Evolutionary conservation across 202 grass and related monocot species (phyloP).

Genomic region (Hordeum pubiflorum): DNA sequence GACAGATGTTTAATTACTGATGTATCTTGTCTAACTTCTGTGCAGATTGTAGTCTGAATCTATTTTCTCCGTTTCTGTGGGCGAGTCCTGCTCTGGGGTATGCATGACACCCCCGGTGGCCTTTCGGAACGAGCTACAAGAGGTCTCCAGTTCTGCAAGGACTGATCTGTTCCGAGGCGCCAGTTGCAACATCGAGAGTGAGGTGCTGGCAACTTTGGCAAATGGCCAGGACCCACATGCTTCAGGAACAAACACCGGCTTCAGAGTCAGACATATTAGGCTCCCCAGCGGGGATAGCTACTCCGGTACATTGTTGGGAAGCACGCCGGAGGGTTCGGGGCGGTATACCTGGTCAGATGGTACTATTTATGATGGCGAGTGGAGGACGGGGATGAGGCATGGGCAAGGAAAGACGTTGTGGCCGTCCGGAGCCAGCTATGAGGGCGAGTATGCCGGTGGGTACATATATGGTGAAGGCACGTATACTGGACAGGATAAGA

Average conservation of each 20-base stretch:
- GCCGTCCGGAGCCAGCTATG: constrained; percentile 54
- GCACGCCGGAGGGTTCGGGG: constrained; percentile 76
- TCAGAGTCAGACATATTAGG: constrained; percentile 56
- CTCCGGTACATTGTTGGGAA: constrained; percentile 66
- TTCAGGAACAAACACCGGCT: constrained; percentile 36
- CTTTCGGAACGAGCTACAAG: constrained; percentile 44
- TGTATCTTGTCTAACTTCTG: constrained; percentile 3
- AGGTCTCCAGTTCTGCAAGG: constrained; percentile 42
- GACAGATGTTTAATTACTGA: neutral
- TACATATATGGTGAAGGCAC: constrained; percentile 84
- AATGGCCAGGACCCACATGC: constrained; percentile 50
- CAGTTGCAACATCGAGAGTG: constrained; percentile 52
- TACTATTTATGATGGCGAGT: constrained; percentile 76
- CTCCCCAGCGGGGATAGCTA: constrained; percentile 68
- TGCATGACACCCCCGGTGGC: constrained; percentile 92
- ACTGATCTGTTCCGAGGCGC: constrained; percentile 34
- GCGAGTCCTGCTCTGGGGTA: constrained; percentile 3
- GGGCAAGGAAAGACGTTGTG: constrained; percentile 70
- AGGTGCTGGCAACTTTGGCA: constrained; percentile 27
- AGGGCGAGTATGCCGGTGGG: constrained; percentile 79
- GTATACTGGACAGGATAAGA: constrained; percentile 51
- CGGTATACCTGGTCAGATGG: constrained; percentile 74
- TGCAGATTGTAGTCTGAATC: constrained; percentile 6
- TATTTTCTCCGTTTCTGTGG: neutral
- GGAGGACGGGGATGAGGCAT: constrained; percentile 86